A percentile compares a stretch with the other conserved stretches of the same genome.
Evolutionary conservation across 805 yeast species (phyloP).

Genomic region (Starmerella floris): DNA sequence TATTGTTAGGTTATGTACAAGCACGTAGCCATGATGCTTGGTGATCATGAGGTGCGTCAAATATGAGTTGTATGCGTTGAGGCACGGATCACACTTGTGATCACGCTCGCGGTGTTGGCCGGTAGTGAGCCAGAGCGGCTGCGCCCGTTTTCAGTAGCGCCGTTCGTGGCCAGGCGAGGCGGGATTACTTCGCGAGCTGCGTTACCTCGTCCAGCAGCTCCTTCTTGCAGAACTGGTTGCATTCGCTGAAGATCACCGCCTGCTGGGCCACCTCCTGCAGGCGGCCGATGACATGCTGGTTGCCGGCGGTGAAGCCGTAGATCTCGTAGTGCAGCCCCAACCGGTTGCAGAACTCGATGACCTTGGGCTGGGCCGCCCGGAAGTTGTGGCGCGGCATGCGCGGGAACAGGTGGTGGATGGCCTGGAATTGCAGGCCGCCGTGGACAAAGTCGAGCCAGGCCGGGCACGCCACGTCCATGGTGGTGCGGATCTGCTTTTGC

Average conservation of each 20-base stretch:
- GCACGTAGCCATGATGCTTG: no score
- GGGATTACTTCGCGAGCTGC: no score
- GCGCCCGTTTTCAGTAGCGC: no score
- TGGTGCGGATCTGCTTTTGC: conserved; percentile 70
- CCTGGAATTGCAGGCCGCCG: conserved; percentile 88
- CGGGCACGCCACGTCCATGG: conserved; percentile 93
- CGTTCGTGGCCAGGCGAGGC: no score
- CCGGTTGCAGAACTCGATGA: conserved; percentile 58
- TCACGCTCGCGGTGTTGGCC: no score
- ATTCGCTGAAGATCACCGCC: conserved; percentile 60
- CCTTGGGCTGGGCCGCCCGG: conserved; percentile 57
- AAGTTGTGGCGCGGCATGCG: conserved; percentile 80
- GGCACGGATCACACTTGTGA: no score
- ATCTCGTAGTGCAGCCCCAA: conserved; percentile 71
- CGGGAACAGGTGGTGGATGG: conserved; percentile 81
- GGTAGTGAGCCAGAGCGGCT: no score
- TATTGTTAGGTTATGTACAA: no score
- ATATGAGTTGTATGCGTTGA: no score
- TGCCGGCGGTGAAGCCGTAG: conserved; percentile 73
- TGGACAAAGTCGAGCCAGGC: conserved; percentile 82
- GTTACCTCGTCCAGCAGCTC: conserved; percentile 27
- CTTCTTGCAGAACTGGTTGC: conserved; percentile 48
- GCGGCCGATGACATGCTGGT: conserved; percentile 52
- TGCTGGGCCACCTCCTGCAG: conserved; percentile 68
- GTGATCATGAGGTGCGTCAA: no score